Conservation (phyloP, 176 grass and related monocot species). For the Saccharum spontaneum region DNA sequence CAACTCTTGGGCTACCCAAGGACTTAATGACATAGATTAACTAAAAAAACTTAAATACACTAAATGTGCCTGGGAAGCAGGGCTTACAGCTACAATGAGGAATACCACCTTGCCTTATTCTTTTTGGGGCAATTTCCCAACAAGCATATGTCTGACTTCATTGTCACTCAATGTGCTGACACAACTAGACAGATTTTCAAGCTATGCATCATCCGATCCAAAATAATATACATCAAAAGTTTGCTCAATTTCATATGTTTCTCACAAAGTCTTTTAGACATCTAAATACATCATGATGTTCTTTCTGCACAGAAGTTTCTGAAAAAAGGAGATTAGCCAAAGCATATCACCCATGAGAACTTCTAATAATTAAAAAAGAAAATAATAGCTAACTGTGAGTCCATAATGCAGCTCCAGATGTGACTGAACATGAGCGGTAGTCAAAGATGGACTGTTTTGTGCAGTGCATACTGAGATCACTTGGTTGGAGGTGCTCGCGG, state of each 20-base stretch:
- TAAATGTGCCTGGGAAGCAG: no score
- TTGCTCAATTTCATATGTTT: neutral
- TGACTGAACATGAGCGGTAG: neutral
- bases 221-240: neutral
- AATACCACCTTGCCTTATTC: neutral
- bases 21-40: no score
- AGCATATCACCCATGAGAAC: neutral
- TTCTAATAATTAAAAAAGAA: neutral
- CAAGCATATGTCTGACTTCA: neutral
- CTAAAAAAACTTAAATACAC: no score
- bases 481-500: neutral
- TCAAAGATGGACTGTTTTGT: neutral
- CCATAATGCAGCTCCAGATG: neutral
- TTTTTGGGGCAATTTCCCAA: neutral
- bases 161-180: neutral
- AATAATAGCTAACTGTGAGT: neutral
- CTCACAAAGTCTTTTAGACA: neutral
- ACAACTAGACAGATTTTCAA: neutral
- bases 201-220: neutral
- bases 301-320: neutral
- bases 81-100: neutral
- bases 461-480: neutral
- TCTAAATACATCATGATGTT: neutral
- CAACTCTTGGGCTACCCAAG: no score
- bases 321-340: neutral